Base-by-base conservation (phyloP, 768 basidiomycete genomes). In the Suillus luteus region DNA sequence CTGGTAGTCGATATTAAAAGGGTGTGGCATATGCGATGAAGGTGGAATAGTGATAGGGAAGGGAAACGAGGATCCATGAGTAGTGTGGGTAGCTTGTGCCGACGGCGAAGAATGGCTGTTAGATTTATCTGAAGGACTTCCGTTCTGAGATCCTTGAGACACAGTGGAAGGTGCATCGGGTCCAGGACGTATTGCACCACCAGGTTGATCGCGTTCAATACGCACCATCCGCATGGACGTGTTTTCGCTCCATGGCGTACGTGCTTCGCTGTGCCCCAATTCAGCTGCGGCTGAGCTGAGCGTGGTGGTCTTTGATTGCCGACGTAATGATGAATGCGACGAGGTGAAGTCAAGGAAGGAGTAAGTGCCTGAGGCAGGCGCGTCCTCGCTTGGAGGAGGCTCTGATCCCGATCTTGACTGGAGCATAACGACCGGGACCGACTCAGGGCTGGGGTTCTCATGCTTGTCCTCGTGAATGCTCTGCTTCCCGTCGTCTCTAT, bases 21-120 rank as follows among this genome's bases (percentile, higher is more conserved):
- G 68, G 24, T 68, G 69, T 33, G 57, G 66, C 60, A 73, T 64
- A 61, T 82, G 71, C 5, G 79, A 70, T 0, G 83, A 82, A 11
- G 81, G 68, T 3, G 83, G 79, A 9, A 85, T 77, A 9, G 81
- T 76, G 40, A 83, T 71, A 33, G 82, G 80, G 62, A 82, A 82
- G 7, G 81, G 82, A 66, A 83, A 83, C 15, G 69, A 44, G 12
- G 68, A 67, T n/a, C 74, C 71, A 33, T 65, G 57, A 51, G 70
- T 67, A n/a, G 73, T 73, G 24, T 68, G 65, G 14, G 65, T 62
- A 33, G 73, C 69, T n/a, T 55, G 67, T 24, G 44, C 64, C 41
- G 73, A 67, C 14, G 69, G 71, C 14, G n/a, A 55, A 8, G 67
- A 66, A 35, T 60, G 64, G 48, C 60, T 15, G 10, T 64, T 70